Conservation (phyloP, 495 filamentous ascomycete genomes). For the Lasiosphaeria ovina region DNA sequence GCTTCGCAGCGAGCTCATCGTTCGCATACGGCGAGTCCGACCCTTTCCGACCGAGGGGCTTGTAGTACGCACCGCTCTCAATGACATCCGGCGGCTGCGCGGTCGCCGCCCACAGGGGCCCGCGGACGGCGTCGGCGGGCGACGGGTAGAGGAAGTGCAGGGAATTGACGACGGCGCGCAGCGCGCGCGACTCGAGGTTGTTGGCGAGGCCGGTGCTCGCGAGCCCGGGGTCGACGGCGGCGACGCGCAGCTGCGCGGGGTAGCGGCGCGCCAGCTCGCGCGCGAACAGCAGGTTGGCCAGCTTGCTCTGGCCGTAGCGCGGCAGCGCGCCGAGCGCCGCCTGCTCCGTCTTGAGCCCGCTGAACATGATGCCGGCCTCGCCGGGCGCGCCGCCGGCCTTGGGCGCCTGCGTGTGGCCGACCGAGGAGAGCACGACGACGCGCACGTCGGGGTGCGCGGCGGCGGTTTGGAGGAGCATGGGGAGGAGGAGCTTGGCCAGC, state of each 20-base stretch:
- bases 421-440: conserved; percentile 40
- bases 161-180: neutral
- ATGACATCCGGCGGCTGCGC: conserved; percentile 33
- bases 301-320: conserved; percentile 65
- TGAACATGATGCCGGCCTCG: conserved; percentile 37
- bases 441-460: conserved; percentile 38
- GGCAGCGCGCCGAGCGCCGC: neutral
- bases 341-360: conserved; percentile 31
- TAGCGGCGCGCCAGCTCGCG: conserved; percentile 57
- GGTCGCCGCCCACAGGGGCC: conserved; percentile 61
- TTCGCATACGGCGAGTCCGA: conserved; percentile 39
- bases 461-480: conserved; percentile 54
- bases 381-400: conserved; percentile 20
- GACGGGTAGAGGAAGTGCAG: neutral
- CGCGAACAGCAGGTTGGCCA: conserved; percentile 67
- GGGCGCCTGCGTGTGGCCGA: conserved; percentile 36
- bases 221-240: conserved; percentile 64
- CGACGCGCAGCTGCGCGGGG: conserved; percentile 47
- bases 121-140: conserved; percentile 50
- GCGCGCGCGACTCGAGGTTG: neutral
- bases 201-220: conserved; percentile 52
- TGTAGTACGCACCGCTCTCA: conserved; percentile 38
- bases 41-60: conserved; percentile 28
- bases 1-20: conserved; percentile 43
- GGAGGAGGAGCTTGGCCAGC: conserved; percentile 61